Evolutionary conservation across 2,329 filamentous ascomycete genomes (phyloP), one percentile per base, ranked within the genome.

Genomic region (Mycogone perniciosa): DNA sequence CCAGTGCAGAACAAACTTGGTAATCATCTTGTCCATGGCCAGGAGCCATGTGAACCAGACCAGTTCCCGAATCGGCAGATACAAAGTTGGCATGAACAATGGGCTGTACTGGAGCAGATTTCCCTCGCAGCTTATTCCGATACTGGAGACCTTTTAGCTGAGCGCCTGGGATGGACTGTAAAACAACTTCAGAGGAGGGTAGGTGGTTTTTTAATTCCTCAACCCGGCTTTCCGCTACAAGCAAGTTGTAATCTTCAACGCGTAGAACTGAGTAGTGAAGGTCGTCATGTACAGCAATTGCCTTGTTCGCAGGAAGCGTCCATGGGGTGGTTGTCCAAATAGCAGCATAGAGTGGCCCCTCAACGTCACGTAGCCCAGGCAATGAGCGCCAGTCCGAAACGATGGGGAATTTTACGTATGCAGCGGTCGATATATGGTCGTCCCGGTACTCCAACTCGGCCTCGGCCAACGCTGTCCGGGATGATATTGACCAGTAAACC

Each of bases 261-360:
- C 76, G 72, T 35, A 95, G 72, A 20, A 95, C 68, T 4, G 76
- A 75, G 65, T 97, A 99, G 40, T 82, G 73, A 54, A 97, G 70
- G 37, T 88, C 82, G 6, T 80, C 73, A 60, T 89, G 83, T 34
- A 97, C 78, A 2, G 89, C 91, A 64, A 99, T 90, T 0, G 89
- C 91, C 63, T 82, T 83, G 65, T 99, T 99, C 2, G 92, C 91
- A 0, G 93, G 92, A 5, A 99, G 74, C 0, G 93, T 99, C 93
- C 93, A 99, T 0, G 93, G 93, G 1, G 93, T 99, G 0, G 93
- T 99, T 2, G 93, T 99, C 93, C 93, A 99, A 46, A 97, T 88
- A n/a, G 93, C 78, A n/a, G 87, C 89, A 64, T 79, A 86, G 8
- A 96, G 63, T 5, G 74, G 70, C 4, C 76, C 75, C 5, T 68